A percentile compares a stretch with the other conserved stretches of the same genome.
phyloP scores from a whole-genome alignment of 305 asterid species.

The Fraxinus albicans region DNA sequence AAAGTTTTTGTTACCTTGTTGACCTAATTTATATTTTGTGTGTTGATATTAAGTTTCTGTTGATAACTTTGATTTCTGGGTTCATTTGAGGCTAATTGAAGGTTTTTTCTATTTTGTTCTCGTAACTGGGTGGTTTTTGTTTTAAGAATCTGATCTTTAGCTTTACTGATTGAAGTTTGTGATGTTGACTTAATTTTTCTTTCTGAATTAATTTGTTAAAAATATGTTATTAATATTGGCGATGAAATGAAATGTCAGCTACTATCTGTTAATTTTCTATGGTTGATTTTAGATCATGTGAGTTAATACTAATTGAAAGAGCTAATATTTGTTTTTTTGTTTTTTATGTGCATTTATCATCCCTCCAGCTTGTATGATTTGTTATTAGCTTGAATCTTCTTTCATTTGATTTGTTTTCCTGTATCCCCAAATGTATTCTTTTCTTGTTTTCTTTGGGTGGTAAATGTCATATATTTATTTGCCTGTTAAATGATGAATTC shows the following conservation, averaged over 20 bases:
- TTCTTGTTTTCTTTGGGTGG: background rate
- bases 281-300: background rate
- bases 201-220: background rate
- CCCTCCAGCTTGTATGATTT: conserved; percentile 12
- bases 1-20: conserved; percentile 17
- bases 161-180: conserved; percentile 2
- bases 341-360: background rate
- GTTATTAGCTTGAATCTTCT: background rate
- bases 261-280: background rate
- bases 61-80: background rate
- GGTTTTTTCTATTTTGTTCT: conserved; percentile 16
- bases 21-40: conserved; percentile 21
- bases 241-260: background rate
- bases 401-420: background rate
- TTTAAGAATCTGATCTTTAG: conserved; percentile 5
- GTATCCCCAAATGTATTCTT: conserved; percentile 20
- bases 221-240: background rate
- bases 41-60: background rate
- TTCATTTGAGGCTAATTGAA: background rate
- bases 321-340: no score
- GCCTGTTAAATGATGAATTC: background rate
- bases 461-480: background rate
- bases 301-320: background rate
- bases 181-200: background rate
- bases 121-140: conserved; percentile 6